Base-by-base conservation (phyloP, 768 basidiomycete genomes). In the Suillus hirtellus region DNA sequence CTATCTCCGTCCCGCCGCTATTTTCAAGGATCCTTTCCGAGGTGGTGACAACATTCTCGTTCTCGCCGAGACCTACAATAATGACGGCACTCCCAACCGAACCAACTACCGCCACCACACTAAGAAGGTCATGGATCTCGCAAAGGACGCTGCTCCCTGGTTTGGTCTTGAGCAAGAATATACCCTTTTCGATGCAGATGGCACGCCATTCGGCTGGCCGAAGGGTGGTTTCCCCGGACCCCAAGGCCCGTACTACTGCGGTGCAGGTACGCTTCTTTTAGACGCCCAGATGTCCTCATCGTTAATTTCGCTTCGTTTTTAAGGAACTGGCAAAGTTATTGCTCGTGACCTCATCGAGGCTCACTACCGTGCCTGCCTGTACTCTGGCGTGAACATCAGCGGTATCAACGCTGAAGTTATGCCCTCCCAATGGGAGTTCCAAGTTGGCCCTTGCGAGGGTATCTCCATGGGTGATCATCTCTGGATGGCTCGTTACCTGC, bases 341-440 rank as follows among this genome's bases (percentile, higher is more conserved):
- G 96, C 93, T 66, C 95, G 97, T 79, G 97, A 99, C 80, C 86
- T 99, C 72, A 91, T 99, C 72, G 97, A 99, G 81, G 97, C 97
- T 43, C 97, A 99, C 82, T 99, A 99, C 82, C 93, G 95, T 67
- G 93, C 93, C 63, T 97, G 96, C 77, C 86, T 96, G 60, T 96
- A 96, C 75, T 80, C 95, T 62, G 96, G 95, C 69, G 85, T 99
- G 80, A 95, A 95, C 82, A 99, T 99, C 81, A 95, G 93, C 68
- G 97, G 97, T 74, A 98, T 99, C 82, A 99, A 99, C 77, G 96
- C 96, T 65, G 97, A 99, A 80, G 96, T 99, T 65, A 99, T 99
- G 96, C 96, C 97, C 17, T 89, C 96, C 62, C 97, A 99, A 78
- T 99, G 97, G 97, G 97, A 99, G 81, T 99, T 96, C 91, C 97